Percentiles rank a stretch among this genome's conserved stretches.
These are phyloP conservation scores for Phytophthora sansomeana DNA, from an alignment of 352 stramenopile species.

Conservation along the genomic window DNA sequence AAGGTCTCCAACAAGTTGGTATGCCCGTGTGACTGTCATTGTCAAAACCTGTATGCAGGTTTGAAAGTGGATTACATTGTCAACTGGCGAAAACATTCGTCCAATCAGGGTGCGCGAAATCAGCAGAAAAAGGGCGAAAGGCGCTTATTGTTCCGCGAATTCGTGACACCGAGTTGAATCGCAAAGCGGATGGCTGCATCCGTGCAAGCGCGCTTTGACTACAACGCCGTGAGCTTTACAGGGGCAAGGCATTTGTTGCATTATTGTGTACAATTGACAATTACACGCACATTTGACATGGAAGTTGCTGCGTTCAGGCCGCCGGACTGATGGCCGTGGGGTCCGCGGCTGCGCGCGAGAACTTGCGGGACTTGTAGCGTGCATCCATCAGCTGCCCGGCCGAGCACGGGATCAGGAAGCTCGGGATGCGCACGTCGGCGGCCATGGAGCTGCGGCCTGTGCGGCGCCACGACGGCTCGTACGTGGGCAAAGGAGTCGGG, in stretches of 20 bases:
- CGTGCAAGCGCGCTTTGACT: neutral
- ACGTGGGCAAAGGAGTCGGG: neutral
- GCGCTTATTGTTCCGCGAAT: neutral
- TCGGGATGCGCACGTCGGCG: constrained; percentile 57
- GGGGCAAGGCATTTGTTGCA: neutral
- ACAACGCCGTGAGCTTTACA: too few relatives aligned
- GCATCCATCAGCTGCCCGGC: constrained; percentile 62
- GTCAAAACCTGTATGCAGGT: too few relatives aligned
- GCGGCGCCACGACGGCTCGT: constrained; percentile 35
- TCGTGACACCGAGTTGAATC: constrained; percentile 12
- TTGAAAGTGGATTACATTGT: too few relatives aligned
- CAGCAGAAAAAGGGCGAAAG: neutral
- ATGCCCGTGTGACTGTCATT: too few relatives aligned
- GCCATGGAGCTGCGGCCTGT: constrained; percentile 40
- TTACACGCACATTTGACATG: constrained; percentile 6
- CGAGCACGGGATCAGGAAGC: constrained; percentile 68
- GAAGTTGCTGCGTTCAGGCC: constrained; percentile 9
- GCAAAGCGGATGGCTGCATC: constrained; percentile 9
- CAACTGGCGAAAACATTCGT: constrained; percentile 10
- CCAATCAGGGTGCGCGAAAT: neutral
- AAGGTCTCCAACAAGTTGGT: too few relatives aligned
- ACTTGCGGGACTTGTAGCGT: constrained; percentile 47
- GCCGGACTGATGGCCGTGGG: constrained; percentile 17
- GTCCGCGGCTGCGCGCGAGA: constrained; percentile 9
- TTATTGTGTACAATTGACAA: constrained; percentile 23